These are phyloP conservation scores for Cantharellus anzutake DNA, from an alignment of 768 basidiomycete genomes.

Conservation along the genomic window DNA sequence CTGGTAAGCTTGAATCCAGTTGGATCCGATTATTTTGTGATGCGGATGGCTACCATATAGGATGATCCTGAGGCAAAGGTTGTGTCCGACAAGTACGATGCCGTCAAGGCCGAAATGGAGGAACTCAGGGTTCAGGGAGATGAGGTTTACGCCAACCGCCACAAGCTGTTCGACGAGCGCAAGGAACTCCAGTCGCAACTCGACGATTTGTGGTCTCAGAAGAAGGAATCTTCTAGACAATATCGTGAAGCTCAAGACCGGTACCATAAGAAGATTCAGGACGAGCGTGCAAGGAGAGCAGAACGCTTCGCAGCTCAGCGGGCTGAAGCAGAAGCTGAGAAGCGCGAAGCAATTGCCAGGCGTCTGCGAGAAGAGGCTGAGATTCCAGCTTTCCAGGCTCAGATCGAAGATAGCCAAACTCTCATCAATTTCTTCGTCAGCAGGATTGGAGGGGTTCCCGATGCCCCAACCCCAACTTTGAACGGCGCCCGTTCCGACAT, in stretches of 20 bases:
- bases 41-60: background rate
- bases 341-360: slow-evolving; percentile 60
- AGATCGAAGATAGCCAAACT: slow-evolving; percentile 94
- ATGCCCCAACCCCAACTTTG: slow-evolving; percentile 16
- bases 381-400: slow-evolving; percentile 70
- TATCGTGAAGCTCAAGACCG: slow-evolving; percentile 73
- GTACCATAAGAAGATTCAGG: slow-evolving; percentile 68
- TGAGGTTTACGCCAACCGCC: slow-evolving; percentile 60
- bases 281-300: slow-evolving; percentile 66
- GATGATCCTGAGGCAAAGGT: slow-evolving; percentile 85
- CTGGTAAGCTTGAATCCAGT: slow-evolving; percentile 17
- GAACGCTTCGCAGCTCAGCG: slow-evolving; percentile 61
- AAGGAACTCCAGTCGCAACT: slow-evolving; percentile 50
- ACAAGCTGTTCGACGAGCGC: slow-evolving; percentile 75
- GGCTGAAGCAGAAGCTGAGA: slow-evolving; percentile 56
- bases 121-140: slow-evolving; percentile 72
- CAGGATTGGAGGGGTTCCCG: slow-evolving; percentile 24
- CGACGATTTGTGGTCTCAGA: slow-evolving; percentile 50
- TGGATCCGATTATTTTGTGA: background rate
- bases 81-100: slow-evolving; percentile 58
- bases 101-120: slow-evolving; percentile 70
- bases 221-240: slow-evolving; percentile 48
- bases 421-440: slow-evolving; percentile 73
- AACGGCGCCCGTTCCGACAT: slow-evolving; percentile 14
- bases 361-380: slow-evolving; percentile 81